Base-by-base conservation (phyloP, 768 basidiomycete species). In the Macrolepiota dolichaula region DNA sequence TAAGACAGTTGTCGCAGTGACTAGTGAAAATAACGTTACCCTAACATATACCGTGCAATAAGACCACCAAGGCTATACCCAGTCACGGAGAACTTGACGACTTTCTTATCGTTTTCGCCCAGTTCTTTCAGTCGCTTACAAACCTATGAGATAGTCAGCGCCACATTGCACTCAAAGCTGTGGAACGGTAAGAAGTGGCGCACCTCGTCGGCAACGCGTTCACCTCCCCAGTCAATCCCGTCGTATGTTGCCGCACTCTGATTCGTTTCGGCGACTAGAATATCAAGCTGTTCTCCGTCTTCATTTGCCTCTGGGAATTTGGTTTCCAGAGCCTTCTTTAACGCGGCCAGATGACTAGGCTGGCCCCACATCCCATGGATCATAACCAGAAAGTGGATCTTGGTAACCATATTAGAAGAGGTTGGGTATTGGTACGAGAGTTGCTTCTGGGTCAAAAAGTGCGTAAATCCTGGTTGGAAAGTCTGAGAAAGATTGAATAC, bases 31-130 rank as follows among this genome's bases (percentile, higher is more conserved):
- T 49, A 19, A 80, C 71, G 78, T 66, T 61, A 85, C 81, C 89
- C 92, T 54, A 94, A 75, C 40, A 88, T 79, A 71, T 93, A 94
- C 15, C 94, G 86, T 15, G 89, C 84, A 9, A 96, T 76, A 1
- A 96, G 79, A 0, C 94, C 94, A 1, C 94, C 94, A 11, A 96
- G 79, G 63, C 78, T 80, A 72, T 96, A 95, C 1, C 94, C 94
- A 1, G 83, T 85, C 4, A 89, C 76, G 11, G 89, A 92, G 67
- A 94, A 87, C 35, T 82, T 81, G 61, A 81, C 81, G 4, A 95
- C 89, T 15, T 71, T 79, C 63, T 77, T 79, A 5, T 84, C 86
- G 13, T 82, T 76, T 17, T 71, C 63, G 63, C 83, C 76, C 15
- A 92, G 73, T 47, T 79, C 75, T 52, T 79, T 71, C 7, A 90